Evolutionary conservation across 208 protist genomes (phyloP), one percentile per base, ranked within the genome.

Genomic region (Trypanosoma boissoni): DNA sequence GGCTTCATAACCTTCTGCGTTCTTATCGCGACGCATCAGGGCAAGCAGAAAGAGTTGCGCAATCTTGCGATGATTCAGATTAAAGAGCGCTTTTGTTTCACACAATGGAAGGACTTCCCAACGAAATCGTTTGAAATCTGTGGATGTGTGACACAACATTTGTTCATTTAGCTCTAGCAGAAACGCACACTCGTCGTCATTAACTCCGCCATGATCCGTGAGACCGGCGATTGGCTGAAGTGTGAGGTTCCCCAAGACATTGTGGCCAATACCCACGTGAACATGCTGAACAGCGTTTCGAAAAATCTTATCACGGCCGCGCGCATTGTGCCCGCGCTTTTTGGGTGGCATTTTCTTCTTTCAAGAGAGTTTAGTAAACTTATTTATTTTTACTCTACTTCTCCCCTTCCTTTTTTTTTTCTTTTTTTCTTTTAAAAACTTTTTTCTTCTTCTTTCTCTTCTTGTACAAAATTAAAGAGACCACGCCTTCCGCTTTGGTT

Each of bases 231-330:
- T 77, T 16, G 91, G 74, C 20, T 78, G 62, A 3, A 96, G 70
- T 20, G 68, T 75, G n/a, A 96, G 58, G 53, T 80, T 83, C 26
- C 89, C 86, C 7, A 96, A 67, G 10, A 91, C 80, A 41, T 72
- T 76, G 72, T 96, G 82, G 1, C 89, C 89, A 5, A 96, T 72
- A 14, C 89, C 84, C 9, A 96, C 74, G 41, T 88, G 86, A n/a
- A 96, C 89, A 46, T 92, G 72, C 74, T 96, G 80, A 6, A 96
- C 82, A 0, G 89, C 89, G 37, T 90, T 64, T n/a, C 82, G 79
- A 48, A 95, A 95, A 21, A 95, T 66, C 60, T 92, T 95, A 39
- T 88, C 70, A 51, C 68, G 73, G 46, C 85, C 85, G 12, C 59
- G 43, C 4, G 76, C 41, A 64, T 81, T 91, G 4, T 90, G 78